Evolutionary conservation across 108 stramenopile species (phyloP), one percentile per base, ranked within the genome.

Genomic region (Skeletonema menzelii): DNA sequence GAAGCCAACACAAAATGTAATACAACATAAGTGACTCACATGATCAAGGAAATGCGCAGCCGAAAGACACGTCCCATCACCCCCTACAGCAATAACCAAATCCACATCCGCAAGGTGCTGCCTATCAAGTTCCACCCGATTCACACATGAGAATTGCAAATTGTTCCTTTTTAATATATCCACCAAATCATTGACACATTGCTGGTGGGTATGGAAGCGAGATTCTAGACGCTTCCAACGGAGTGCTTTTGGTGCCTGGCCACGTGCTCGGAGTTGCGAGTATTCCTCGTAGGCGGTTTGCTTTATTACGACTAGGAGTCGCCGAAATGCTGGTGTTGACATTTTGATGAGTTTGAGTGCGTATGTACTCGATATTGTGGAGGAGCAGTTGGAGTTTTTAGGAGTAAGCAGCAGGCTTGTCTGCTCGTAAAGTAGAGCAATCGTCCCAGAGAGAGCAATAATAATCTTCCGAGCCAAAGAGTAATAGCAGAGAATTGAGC

Each of bases 121-220:
- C 59, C 98, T 89, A 79, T 96, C 96, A 47, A 98, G 69, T 70
- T 97, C 98, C 14, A 96, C 95, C n/a, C 98, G 91, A 71, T 93
- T 95, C 38, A 98, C 95, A 66, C 92, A 88, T 13, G 80, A 82
- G 70, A 90, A 96, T 17, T 83, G 69, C 26, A 97, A 92, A 42
- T 91, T 80, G 56, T 91, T 81, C 0, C 49, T 19, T 22, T 53
- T 53, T 24, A 53, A 7, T 24, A 53, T 53, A 10, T 53, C 49
- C 19, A 53, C 8, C 8, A 53, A 22, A 22, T 53, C 63, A 64
- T 73, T 91, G 22, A 95, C 93, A 74, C 93, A 95, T 67, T 87
- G 73, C 63, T 85, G 85, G 76, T 96, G 97, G 5, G 86, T 79
- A 57, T 88, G 79, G 80, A 92, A 94, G 8, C 95, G 91, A 47